Conservation (phyloP, 1,139 yeast genomes). For the Geotrichum cucujoidarum region DNA sequence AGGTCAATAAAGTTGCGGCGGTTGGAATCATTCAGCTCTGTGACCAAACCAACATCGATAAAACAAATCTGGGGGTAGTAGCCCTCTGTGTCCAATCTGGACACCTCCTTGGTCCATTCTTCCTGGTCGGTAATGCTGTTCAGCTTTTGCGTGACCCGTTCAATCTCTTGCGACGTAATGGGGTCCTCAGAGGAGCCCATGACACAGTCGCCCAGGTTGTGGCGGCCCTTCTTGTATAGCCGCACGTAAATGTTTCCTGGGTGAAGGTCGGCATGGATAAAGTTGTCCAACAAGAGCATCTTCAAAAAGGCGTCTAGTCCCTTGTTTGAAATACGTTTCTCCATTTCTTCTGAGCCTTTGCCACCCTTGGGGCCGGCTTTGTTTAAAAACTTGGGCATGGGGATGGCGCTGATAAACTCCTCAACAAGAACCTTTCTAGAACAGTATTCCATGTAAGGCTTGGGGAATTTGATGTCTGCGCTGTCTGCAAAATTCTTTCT, state of each 20-base stretch:
- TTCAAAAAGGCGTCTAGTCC: slow-evolving; percentile 87
- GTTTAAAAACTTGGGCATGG: slow-evolving; percentile 64
- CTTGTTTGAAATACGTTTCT: slow-evolving; percentile 76
- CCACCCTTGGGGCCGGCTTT: slow-evolving; percentile 44
- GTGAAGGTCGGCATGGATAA: slow-evolving; percentile 92
- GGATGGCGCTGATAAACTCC: slow-evolving; percentile 75
- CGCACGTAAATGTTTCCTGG: slow-evolving; percentile 92
- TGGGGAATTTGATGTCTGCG: slow-evolving; percentile 70
- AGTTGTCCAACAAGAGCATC: slow-evolving; percentile 88
- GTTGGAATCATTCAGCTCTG: slow-evolving; percentile 74
- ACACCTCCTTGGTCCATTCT: slow-evolving; percentile 50
- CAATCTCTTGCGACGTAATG: slow-evolving; percentile 25
- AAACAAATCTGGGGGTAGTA: slow-evolving; percentile 85
- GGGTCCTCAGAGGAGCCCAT: slow-evolving; percentile 24
- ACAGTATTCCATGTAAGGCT: slow-evolving; percentile 61
- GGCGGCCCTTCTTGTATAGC: slow-evolving; percentile 45
- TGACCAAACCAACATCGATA: slow-evolving; percentile 88
- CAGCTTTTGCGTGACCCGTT: slow-evolving; percentile 32
- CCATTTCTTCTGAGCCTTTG: slow-evolving; percentile 37
- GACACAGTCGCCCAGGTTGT: slow-evolving; percentile 14
- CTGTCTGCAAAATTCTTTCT: slow-evolving; percentile 53
- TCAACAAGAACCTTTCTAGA: slow-evolving; percentile 78
- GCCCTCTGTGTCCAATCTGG: slow-evolving; percentile 51
- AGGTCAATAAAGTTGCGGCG: slow-evolving; percentile 82
- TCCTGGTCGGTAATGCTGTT: slow-evolving; percentile 38